Evolutionary conservation across 345 rosid species (phyloP).

Genomic region (Geranium rotundifolium): DNA sequence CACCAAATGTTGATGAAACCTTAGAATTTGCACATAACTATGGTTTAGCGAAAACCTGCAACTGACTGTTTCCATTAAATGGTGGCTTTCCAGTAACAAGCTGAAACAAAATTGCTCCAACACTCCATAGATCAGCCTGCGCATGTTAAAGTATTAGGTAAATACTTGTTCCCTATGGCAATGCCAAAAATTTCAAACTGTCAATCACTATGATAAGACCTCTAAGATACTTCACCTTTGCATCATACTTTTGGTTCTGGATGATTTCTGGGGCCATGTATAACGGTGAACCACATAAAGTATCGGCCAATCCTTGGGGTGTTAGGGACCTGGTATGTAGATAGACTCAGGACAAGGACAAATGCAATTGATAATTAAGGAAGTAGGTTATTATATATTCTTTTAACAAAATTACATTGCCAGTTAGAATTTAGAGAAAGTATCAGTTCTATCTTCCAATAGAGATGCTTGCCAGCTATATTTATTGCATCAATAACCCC

Average conservation of each 20-base stretch:
- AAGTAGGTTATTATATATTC: background rate
- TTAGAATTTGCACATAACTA: background rate
- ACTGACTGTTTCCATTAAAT: constrained; percentile 55
- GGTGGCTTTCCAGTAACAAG: constrained; percentile 79
- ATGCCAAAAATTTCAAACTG: background rate
- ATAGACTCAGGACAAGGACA: background rate
- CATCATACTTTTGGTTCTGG: constrained; percentile 64
- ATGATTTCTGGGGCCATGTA: constrained; percentile 93
- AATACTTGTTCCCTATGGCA: background rate
- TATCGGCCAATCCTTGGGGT: constrained; percentile 53
- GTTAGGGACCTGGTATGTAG: constrained; percentile 46
- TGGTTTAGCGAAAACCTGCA: constrained; percentile 32
- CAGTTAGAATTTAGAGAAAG: background rate
- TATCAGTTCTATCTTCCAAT: background rate
- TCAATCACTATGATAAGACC: background rate
- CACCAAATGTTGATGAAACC: background rate
- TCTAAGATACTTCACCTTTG: constrained; percentile 46
- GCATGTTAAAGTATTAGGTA: background rate
- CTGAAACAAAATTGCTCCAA: constrained; percentile 73
- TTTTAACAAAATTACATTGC: background rate
- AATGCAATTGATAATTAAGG: background rate
- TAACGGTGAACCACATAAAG: constrained; percentile 75
- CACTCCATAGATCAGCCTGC: constrained; percentile 93
- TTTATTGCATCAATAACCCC: background rate
- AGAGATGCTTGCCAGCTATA: background rate